Conservation (phyloP, 495 filamentous ascomycete genomes). For the Lophiostoma macrostomum region DNA sequence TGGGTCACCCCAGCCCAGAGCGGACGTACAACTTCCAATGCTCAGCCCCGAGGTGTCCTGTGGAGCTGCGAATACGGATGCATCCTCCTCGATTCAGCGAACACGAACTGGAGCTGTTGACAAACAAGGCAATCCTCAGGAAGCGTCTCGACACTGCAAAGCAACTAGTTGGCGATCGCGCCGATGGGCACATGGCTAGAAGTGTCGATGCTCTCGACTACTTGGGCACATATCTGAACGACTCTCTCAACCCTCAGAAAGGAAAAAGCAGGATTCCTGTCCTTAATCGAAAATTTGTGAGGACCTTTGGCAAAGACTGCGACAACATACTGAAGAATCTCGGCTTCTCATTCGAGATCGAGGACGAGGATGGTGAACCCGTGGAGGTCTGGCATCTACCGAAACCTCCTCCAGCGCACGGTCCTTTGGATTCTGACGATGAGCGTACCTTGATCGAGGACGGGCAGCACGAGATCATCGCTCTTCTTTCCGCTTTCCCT, state of each 20-base stretch:
- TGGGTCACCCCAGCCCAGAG: not conserved
- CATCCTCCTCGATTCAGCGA: constrained; percentile 52
- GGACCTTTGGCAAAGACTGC: constrained; percentile 65
- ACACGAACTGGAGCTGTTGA: constrained; percentile 53
- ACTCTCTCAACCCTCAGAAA: constrained; percentile 53
- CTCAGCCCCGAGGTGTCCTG: constrained; percentile 54
- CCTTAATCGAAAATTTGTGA: constrained; percentile 68
- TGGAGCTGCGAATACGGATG: constrained; percentile 54
- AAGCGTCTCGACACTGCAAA: constrained; percentile 53
- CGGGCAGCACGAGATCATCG: constrained; percentile 47
- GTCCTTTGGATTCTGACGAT: constrained; percentile 47
- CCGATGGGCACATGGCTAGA: constrained; percentile 49
- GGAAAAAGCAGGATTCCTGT: constrained; percentile 55
- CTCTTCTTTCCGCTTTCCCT: constrained; percentile 15
- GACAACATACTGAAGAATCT: constrained; percentile 60
- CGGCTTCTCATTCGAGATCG: constrained; percentile 51
- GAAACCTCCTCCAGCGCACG: constrained; percentile 38
- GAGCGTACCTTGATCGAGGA: constrained; percentile 54
- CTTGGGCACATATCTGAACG: constrained; percentile 60
- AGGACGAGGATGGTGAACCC: constrained; percentile 7
- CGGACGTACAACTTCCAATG: constrained; percentile 56
- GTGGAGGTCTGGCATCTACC: constrained; percentile 44
- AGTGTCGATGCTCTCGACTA: constrained; percentile 53
- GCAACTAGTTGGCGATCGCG: constrained; percentile 56
- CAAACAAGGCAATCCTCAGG: constrained; percentile 53